Evolutionary conservation across 2,329 filamentous ascomycete species (phyloP).

Genomic region (Diaporthe velutina): DNA sequence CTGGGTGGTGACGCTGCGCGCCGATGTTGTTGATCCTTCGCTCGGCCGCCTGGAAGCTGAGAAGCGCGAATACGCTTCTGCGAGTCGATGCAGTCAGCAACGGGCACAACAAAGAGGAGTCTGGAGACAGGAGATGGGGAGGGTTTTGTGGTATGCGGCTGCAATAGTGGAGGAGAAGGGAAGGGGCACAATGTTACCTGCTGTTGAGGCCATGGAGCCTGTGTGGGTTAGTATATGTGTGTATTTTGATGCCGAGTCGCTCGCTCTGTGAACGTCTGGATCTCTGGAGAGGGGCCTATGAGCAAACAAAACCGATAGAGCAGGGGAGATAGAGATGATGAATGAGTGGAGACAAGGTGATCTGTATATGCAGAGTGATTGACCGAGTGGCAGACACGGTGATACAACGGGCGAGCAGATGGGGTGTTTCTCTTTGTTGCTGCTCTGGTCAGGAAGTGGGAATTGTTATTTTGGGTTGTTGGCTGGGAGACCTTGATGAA

Average conservation of each 20-base stretch:
- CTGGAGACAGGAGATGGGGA: neutral
- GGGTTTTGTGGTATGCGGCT: neutral
- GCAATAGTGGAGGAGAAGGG: neutral
- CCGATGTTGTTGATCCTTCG: conserved; percentile 59
- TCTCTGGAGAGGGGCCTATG: conserved; percentile 3
- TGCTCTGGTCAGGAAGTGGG: conserved; percentile 31
- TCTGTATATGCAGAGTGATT: conserved; percentile 18
- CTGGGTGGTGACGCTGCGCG: conserved; percentile 67
- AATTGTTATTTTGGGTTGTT: conserved; percentile 33
- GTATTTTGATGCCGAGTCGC: conserved; percentile 20
- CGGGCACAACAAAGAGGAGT: neutral
- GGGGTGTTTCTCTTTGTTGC: conserved; percentile 27
- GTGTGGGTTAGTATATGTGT: conserved; percentile 28
- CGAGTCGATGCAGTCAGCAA: conserved; percentile 28
- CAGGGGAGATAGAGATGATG: conserved; percentile 30
- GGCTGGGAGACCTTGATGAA: conserved; percentile 29
- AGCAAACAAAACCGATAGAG: conserved; percentile 26
- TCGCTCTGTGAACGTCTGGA: conserved; percentile 6
- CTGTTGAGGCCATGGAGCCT: conserved; percentile 39
- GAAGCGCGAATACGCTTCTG: conserved; percentile 40
- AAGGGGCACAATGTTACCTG: conserved; percentile 28
- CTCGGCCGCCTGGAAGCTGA: conserved; percentile 36
- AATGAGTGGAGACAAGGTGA: conserved; percentile 38
- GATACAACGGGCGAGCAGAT: conserved; percentile 26
- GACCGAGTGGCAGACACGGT: conserved; percentile 17